Percentiles rank a stretch among this genome's conserved stretches.
Conservation (phyloP, 371 early-diverging fungal species). For the Polyrhizophydium stewartii region DNA sequence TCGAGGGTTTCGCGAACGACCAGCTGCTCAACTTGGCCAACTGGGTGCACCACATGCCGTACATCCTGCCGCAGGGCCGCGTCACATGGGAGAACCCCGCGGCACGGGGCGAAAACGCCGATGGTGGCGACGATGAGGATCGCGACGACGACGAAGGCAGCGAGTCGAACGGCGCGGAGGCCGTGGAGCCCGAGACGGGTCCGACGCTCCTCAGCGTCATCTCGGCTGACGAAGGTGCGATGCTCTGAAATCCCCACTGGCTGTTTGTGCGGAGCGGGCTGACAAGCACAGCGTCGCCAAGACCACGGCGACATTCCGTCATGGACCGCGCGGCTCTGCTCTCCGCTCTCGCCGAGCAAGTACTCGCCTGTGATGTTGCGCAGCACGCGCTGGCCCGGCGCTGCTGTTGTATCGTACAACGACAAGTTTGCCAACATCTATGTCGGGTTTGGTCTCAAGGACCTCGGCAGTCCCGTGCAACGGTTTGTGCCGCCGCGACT, state of each 20-base stretch:
- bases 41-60: slow-evolving; percentile 57
- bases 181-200: slow-evolving; percentile 44
- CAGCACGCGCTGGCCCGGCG: slow-evolving; percentile 54
- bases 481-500: slow-evolving; percentile 28
- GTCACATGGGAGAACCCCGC: slow-evolving; percentile 45
- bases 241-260: too few species aligned
- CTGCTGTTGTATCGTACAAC: slow-evolving; percentile 41
- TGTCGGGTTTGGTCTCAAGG: slow-evolving; percentile 50
- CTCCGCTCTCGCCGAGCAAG: slow-evolving; percentile 28
- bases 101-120: slow-evolving; percentile 6
- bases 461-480: slow-evolving; percentile 12
- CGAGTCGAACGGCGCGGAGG: slow-evolving; percentile 23
- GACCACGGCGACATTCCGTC: slow-evolving; percentile 33
- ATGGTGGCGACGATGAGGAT: slow-evolving; percentile 25
- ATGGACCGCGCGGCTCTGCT: slow-evolving; percentile 40
- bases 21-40: slow-evolving; percentile 29
- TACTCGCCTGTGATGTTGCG: slow-evolving; percentile 42
- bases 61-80: slow-evolving; percentile 54
- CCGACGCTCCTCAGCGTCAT: slow-evolving; percentile 38
- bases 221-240: slow-evolving; percentile 39
- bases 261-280: too few species aligned
- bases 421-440: slow-evolving; percentile 54
- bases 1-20: slow-evolving; percentile 36
- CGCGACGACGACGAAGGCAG: slow-evolving; percentile 26
- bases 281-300: too few species aligned